phyloP scores from a whole-genome alignment of 2,329 filamentous ascomycete species.

The Phoma sp. region DNA sequence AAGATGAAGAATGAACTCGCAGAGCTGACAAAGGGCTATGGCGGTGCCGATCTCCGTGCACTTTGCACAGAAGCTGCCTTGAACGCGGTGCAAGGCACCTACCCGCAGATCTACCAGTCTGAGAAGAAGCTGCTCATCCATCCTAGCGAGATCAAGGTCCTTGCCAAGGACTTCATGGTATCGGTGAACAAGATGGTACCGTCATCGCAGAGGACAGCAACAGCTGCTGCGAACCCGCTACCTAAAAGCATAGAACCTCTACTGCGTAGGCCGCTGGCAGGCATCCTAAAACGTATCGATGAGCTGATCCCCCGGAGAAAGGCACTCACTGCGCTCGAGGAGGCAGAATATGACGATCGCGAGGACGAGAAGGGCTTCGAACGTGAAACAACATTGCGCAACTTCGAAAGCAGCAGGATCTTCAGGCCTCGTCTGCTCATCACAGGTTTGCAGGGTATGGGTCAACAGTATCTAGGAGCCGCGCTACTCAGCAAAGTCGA shows the following conservation, averaged over 20 bases:
- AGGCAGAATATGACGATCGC: conserved; percentile 90
- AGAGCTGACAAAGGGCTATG: conserved; percentile 92
- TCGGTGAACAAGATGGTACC: conserved; percentile 96
- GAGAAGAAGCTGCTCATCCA: conserved; percentile 90
- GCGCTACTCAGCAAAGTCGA: conserved; percentile 91
- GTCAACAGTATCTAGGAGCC: conserved; percentile 85
- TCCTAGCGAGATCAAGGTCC: conserved; percentile 81
- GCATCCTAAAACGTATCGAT: conserved; percentile 74
- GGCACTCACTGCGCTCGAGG: conserved; percentile 86
- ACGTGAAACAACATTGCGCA: conserved; percentile 74
- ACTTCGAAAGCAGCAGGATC: conserved; percentile 83
- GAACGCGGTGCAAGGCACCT: conserved; percentile 93
- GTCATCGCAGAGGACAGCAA: conserved; percentile 88
- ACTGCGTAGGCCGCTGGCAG: conserved; percentile 72
- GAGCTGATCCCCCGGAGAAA: conserved; percentile 84
- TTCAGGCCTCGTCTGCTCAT: conserved; percentile 90
- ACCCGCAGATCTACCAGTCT: conserved; percentile 93
- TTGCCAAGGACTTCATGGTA: conserved; percentile 95
- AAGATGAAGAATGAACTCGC: conserved; percentile 84
- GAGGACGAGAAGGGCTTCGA: conserved; percentile 85
- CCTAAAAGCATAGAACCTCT: conserved; percentile 83
- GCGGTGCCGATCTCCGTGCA: conserved; percentile 91
- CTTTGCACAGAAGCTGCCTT: conserved; percentile 95
- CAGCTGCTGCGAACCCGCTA: conserved; percentile 82
- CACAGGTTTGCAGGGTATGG: conserved; percentile 85